Evolutionary conservation across 139 green algal genomes (phyloP), one percentile per base, ranked within the genome.

Genomic region (Desmodesmus armatus): DNA sequence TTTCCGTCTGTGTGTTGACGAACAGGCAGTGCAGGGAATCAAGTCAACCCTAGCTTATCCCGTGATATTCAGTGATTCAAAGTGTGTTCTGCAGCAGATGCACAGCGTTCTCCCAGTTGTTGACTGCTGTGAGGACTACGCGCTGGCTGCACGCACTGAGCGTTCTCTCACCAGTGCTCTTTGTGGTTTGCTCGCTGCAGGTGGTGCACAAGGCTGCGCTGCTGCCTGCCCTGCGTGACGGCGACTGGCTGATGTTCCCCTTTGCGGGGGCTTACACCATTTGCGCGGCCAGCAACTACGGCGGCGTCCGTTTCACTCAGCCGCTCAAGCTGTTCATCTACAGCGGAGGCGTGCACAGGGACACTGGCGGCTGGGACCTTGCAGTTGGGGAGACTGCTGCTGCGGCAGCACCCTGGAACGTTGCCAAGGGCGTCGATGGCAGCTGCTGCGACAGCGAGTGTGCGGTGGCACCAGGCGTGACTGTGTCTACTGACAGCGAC

Each of bases 171-270:
- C n/a, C n/a, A n/a, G n/a, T n/a, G n/a, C n/a, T n/a, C n/a, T n/a
- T n/a, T n/a, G n/a, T n/a, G n/a, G n/a, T n/a, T n/a, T n/a, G n/a
- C n/a, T n/a, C n/a, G n/a, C n/a, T n/a, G n/a, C n/a, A n/a, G 31
- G 15, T 69, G 27, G 87, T 96, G 21, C 41, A 85, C 39, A 58
- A 76, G 55, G 77, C 91, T 62, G 87, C 85, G 21, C 81, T 74
- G 43, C 83, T 98, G 76, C 95, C 95, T 15, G 75, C 88, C 37
- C 78, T 97, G 62, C 85, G 80, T 29, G 82, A 91, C 35, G 96
- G 96, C 43, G 95, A 98, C 87, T 98, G 94, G 94, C 84, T 98
- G 40, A 70, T 95, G 49, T 98, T 98, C 80, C 85, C 91, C 7
- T 79, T 73, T 27, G 63, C 74, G 31, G 83, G 83, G 27, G 96